These are phyloP conservation scores for Astrothelium macrocarpum DNA, from an alignment of 495 filamentous ascomycete genomes.

Conservation along the genomic window DNA sequence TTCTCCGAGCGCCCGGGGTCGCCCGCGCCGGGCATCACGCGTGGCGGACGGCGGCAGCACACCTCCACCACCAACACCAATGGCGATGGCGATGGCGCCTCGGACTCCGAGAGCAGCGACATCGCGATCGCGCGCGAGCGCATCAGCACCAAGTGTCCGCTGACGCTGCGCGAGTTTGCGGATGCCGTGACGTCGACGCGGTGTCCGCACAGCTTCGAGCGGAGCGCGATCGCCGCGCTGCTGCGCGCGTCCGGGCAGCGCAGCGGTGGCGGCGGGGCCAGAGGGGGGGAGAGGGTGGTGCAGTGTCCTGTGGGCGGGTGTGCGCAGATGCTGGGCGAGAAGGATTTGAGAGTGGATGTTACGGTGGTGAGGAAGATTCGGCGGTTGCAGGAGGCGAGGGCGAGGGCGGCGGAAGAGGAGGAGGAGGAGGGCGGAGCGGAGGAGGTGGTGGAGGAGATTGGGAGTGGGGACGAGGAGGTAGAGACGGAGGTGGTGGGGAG, in stretches of 20 bases:
- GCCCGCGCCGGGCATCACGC: slow-evolving; percentile 30
- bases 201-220: slow-evolving; percentile 80
- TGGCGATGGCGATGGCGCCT: slow-evolving; percentile 25
- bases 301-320: slow-evolving; percentile 38
- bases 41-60: neutral
- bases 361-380: slow-evolving; percentile 33
- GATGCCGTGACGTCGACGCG: slow-evolving; percentile 66
- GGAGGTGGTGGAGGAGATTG: slow-evolving; percentile 22
- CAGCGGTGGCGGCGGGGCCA: slow-evolving; percentile 20
- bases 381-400: slow-evolving; percentile 26
- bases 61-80: slow-evolving; percentile 12
- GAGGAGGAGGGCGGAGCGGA: slow-evolving; percentile 27
- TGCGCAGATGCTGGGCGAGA: slow-evolving; percentile 25
- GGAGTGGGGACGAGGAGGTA: slow-evolving; percentile 20
- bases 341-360: slow-evolving; percentile 32
- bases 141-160: slow-evolving; percentile 65
- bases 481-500: slow-evolving; percentile 7
- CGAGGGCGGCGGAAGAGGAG: slow-evolving; percentile 29
- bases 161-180: slow-evolving; percentile 64
- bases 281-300: slow-evolving; percentile 13
- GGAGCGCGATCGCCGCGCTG: slow-evolving; percentile 56
- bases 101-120: slow-evolving; percentile 53
- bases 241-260: slow-evolving; percentile 35
- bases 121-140: slow-evolving; percentile 60
- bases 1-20: slow-evolving; percentile 40